Evolutionary conservation across 179 eudicot genomes (phyloP).

Genomic region (Amaranthus tricolor): DNA sequence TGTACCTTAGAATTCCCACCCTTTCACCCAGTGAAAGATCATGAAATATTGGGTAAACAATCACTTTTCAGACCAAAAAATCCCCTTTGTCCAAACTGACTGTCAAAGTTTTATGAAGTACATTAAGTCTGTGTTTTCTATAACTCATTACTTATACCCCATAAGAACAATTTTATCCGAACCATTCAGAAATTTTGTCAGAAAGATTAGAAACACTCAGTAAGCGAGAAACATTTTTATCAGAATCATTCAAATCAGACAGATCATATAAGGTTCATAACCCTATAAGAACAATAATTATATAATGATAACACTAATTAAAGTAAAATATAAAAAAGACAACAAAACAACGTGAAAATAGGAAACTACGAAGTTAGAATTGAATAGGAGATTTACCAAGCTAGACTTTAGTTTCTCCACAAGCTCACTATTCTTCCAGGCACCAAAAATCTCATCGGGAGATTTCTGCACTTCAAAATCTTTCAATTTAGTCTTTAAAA

Average conservation of each 20-base stretch:
- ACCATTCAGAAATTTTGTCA: no score
- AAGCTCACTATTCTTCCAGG: constrained; percentile 67
- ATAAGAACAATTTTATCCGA: no score
- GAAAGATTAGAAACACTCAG: no score
- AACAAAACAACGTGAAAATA: background rate
- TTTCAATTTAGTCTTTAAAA: constrained; percentile 54
- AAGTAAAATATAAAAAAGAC: background rate
- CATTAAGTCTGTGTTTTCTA: no score
- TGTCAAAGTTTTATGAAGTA: background rate
- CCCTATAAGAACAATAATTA: background rate
- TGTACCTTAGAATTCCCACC: background rate
- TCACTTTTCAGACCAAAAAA: background rate
- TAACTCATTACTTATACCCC: no score
- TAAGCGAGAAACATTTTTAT: background rate
- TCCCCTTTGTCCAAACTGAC: background rate
- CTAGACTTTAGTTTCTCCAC: constrained; percentile 76
- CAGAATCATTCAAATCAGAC: background rate
- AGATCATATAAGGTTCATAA: background rate
- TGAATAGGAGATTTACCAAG: constrained; percentile 43
- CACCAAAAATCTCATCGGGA: constrained; percentile 58
- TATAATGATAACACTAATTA: background rate
- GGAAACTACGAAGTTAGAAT: background rate
- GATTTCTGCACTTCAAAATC: constrained; percentile 67
- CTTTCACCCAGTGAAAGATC: background rate
- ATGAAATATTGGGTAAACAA: background rate